Conservation (phyloP, 2,329 filamentous ascomycete species). For the Conoideocrella luteorostrata region DNA sequence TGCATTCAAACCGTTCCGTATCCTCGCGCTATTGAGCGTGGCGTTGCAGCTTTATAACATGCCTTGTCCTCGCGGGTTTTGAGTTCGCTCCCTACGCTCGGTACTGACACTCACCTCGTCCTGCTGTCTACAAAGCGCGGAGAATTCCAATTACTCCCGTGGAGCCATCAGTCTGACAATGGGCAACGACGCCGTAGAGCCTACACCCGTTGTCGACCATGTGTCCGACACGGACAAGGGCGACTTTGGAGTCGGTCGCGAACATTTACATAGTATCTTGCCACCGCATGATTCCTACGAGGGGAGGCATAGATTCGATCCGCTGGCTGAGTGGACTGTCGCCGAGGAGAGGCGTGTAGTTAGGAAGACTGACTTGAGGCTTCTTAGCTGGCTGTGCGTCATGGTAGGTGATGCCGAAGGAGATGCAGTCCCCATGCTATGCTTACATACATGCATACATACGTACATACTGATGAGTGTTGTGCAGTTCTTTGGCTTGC, state of each 20-base stretch:
- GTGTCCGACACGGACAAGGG: slow-evolving; percentile 16
- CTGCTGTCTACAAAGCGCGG: no score
- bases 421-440: no score
- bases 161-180: not conserved
- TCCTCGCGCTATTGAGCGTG: no score
- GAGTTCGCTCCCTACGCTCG: no score
- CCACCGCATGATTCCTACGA: slow-evolving; percentile 30
- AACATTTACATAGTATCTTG: slow-evolving; percentile 26
- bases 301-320: slow-evolving; percentile 35
- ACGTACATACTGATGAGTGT: no score
- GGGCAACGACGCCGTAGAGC: not conserved
- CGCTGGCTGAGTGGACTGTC: slow-evolving; percentile 41
- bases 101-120: no score
- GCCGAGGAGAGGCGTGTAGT: slow-evolving; percentile 51
- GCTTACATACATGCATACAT: no score
- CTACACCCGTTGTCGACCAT: not conserved
- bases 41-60: no score
- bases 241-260: slow-evolving; percentile 30
- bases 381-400: slow-evolving; percentile 36
- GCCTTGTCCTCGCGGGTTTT: no score
- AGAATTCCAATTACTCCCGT: not conserved
- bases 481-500: slow-evolving; percentile 53
- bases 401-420: slow-evolving; percentile 30
- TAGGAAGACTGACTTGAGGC: slow-evolving; percentile 41
- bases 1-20: no score